A percentile compares a stretch with the other conserved stretches of the same genome.
These are phyloP conservation scores for Oryza glaberrima DNA, from an alignment of 176 grass and related monocot species.

Conservation along the genomic window DNA sequence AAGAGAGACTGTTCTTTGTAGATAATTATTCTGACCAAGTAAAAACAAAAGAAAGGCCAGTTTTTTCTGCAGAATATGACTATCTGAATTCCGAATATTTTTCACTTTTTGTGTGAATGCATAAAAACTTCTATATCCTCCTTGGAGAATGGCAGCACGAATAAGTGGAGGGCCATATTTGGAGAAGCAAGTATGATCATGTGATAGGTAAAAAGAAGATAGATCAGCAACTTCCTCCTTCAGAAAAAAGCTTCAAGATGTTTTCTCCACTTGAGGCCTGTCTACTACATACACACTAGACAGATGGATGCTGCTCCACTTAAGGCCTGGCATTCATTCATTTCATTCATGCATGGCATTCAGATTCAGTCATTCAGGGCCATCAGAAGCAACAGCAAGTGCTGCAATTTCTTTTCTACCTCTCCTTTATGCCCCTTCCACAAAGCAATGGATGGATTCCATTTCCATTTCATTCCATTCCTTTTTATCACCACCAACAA, in stretches of 20 bases:
- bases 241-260: background rate
- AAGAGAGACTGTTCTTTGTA: background rate
- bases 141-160: background rate
- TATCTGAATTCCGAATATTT: background rate
- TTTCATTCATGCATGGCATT: background rate
- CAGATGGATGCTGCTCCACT: slow-evolving; percentile 43
- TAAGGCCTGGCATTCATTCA: background rate
- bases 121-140: background rate
- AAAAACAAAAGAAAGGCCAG: background rate
- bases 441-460: slow-evolving; percentile 46
- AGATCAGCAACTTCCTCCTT: slow-evolving; percentile 6
- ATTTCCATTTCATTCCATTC: slow-evolving; percentile 4
- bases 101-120: background rate
- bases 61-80: background rate
- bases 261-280: slow-evolving; percentile 5
- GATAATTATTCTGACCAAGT: background rate
- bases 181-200: slow-evolving; percentile 16
- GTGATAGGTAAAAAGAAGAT: slow-evolving; percentile 28
- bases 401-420: slow-evolving; percentile 32
- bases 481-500: slow-evolving; percentile 3
- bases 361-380: background rate
- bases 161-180: slow-evolving; percentile 12
- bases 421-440: slow-evolving; percentile 41
- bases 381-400: slow-evolving; percentile 29
- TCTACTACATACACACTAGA: slow-evolving; percentile 36